These are phyloP conservation scores for Sclerotinia nivalis DNA, from an alignment of 2,329 filamentous ascomycete species.

Conservation along the genomic window DNA sequence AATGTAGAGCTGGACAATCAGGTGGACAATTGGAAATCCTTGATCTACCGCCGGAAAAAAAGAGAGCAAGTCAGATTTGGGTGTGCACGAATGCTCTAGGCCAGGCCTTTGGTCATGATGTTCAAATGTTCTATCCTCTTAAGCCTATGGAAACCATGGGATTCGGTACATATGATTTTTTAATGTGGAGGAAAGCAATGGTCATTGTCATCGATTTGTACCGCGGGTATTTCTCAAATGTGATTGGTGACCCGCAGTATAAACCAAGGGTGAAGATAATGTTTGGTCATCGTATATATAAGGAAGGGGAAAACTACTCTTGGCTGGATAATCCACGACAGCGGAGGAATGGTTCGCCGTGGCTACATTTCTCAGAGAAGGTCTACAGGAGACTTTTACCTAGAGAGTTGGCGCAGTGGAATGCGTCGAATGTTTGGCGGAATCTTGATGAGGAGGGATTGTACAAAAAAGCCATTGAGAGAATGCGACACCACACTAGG, in stretches of 20 bases:
- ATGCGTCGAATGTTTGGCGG: slow-evolving; percentile 4
- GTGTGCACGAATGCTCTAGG: background rate
- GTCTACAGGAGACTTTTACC: background rate
- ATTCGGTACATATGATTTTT: background rate
- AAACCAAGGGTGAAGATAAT: slow-evolving; percentile 6
- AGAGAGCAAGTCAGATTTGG: background rate
- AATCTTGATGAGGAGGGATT: background rate
- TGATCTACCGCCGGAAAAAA: no score
- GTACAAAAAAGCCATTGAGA: background rate
- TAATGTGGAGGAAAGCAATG: background rate
- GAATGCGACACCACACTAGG: background rate
- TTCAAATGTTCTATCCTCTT: background rate
- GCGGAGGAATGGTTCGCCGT: background rate
- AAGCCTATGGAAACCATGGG: no score
- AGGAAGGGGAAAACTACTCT: background rate
- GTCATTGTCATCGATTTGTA: background rate
- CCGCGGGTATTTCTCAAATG: slow-evolving; percentile 9
- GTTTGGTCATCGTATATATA: background rate
- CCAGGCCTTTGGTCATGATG: slow-evolving; percentile 5
- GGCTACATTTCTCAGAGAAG: background rate
- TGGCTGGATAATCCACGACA: background rate
- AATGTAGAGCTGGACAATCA: background rate
- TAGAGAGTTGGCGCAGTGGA: slow-evolving; percentile 12
- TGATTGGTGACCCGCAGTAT: background rate
- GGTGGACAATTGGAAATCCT: background rate